phyloP scores from a whole-genome alignment of 2,329 filamentous ascomycete genomes.

The Parastagonospora avenae region DNA sequence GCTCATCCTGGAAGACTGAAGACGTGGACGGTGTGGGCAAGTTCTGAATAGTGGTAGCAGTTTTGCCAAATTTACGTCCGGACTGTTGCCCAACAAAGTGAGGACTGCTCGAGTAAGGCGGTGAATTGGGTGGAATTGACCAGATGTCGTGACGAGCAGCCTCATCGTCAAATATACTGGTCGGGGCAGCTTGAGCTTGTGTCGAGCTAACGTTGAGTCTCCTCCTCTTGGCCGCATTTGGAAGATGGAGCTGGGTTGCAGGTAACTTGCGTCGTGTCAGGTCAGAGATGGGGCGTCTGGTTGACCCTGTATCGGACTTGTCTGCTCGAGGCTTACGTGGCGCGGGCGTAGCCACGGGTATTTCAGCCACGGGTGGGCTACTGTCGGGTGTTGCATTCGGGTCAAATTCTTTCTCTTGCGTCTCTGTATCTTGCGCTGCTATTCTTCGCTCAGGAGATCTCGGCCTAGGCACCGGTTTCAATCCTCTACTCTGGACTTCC shows the following conservation, averaged over 20 bases:
- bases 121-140: slow-evolving; percentile 51
- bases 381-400: slow-evolving; percentile 25
- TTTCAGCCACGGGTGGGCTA: slow-evolving; percentile 30
- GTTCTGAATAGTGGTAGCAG: slow-evolving; percentile 14
- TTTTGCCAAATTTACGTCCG: slow-evolving; percentile 5
- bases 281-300: slow-evolving; percentile 3
- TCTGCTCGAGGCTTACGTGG: slow-evolving; percentile 10
- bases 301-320: slow-evolving; percentile 3
- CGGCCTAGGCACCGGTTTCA: slow-evolving; percentile 49
- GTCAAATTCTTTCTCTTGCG: slow-evolving; percentile 42
- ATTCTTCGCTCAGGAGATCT: slow-evolving; percentile 30
- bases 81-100: slow-evolving; percentile 10
- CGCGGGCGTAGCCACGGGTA: slow-evolving; percentile 30
- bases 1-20: slow-evolving; percentile 30
- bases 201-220: slow-evolving; percentile 21
- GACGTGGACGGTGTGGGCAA: slow-evolving; percentile 42
- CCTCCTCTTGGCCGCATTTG: slow-evolving; percentile 25
- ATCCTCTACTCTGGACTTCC: slow-evolving; percentile 50
- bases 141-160: slow-evolving; percentile 32
- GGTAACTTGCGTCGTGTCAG: slow-evolving; percentile 8
- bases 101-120: slow-evolving; percentile 46
- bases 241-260: slow-evolving; percentile 19
- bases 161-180: slow-evolving; percentile 12
- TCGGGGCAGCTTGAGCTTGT: slow-evolving; percentile 10
- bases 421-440: slow-evolving; percentile 23